Evolutionary conservation across 192 early-diverging fungal genomes (phyloP), one percentile per base, ranked within the genome.

Genomic region (Mortierella hygrophila): DNA sequence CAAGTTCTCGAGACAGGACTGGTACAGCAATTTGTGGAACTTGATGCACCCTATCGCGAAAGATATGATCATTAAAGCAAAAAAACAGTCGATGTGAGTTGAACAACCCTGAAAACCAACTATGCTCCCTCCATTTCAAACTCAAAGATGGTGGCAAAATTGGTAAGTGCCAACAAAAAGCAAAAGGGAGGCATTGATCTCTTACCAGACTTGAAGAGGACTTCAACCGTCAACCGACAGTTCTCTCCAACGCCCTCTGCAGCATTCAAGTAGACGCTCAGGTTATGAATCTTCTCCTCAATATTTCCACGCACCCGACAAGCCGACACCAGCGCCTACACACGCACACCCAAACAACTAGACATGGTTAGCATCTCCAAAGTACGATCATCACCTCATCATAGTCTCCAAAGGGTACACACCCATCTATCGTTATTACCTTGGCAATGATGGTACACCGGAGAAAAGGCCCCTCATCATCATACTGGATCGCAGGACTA

Each of bases 21-120:
- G 78, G 70, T 85, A 85, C 10, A 85, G 70, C 10, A 85, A 49
- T 70, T 77, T 85, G 70, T 85, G 83, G 32, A 85, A 80, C 78
- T 85, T 85, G 74, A 85, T 85, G 38, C 80, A 85, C 4, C 83
- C 83, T 85, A 74, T 16, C 47, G 3, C 2, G 9, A 29, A 6
- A 6, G 26, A 41, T 38, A n/a, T 44, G 29, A 44, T 40, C 15
- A 38, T 11, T 15, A 7, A 42, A 4, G 1, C 35, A 7, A 13
- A 55, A 42, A 74, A 52, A 57, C 0, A 44, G 55, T 38, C 10
- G 55, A 8, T 0, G 32, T 44, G 15, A 44, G 57, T 18, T 63
- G 35, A 29, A 46, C 10, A 46, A 46, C 9, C 9, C 9, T 13
- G 44, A 46, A 46, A 13, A 46, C 3, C 10, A 46, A 46, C 29